These are phyloP conservation scores for Zygnema circumcarinatum DNA, from an alignment of 139 green algal genomes.

Conservation along the genomic window DNA sequence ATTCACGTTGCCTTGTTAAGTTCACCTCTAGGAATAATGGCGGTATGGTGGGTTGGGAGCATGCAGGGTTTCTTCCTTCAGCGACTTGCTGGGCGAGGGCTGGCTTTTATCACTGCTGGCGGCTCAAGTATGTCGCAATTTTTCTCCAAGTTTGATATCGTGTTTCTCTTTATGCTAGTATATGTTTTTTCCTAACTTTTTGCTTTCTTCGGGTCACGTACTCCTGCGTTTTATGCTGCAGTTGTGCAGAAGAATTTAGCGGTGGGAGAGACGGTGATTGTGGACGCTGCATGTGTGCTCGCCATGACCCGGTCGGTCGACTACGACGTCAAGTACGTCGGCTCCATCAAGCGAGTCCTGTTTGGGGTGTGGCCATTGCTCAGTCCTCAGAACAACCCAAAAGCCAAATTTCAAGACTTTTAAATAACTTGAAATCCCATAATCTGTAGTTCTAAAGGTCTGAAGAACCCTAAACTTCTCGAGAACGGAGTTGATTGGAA, in stretches of 20 bases:
- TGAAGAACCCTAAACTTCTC: too few relatives aligned
- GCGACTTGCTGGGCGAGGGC: slow-evolving; percentile 1
- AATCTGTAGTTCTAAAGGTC: too few relatives aligned
- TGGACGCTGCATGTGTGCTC: slow-evolving; percentile 28
- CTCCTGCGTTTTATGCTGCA: too few relatives aligned
- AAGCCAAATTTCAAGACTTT: neutral
- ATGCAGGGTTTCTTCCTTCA: slow-evolving; percentile 32
- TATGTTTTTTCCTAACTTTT: too few relatives aligned
- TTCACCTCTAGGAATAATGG: too few relatives aligned
- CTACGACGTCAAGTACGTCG: slow-evolving; percentile 32
- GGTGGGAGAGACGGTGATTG: slow-evolving; percentile 24
- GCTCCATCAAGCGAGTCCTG: slow-evolving; percentile 29
- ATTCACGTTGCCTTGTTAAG: neutral
- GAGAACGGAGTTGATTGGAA: too few relatives aligned
- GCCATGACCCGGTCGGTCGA: slow-evolving; percentile 34
- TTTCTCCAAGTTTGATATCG: neutral
- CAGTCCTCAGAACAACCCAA: neutral
- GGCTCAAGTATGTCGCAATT: slow-evolving; percentile 35
- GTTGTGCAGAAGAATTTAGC: slow-evolving; percentile 44
- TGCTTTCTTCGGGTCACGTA: too few relatives aligned
- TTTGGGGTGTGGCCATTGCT: slow-evolving; percentile 23
- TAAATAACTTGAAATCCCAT: slow-evolving; percentile 1
- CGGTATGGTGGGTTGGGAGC: too few relatives aligned
- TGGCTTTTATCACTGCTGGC: slow-evolving; percentile 28
- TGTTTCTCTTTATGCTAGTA: neutral